Base-by-base conservation (phyloP, 345 rosid species). In the Draba incana region DNA sequence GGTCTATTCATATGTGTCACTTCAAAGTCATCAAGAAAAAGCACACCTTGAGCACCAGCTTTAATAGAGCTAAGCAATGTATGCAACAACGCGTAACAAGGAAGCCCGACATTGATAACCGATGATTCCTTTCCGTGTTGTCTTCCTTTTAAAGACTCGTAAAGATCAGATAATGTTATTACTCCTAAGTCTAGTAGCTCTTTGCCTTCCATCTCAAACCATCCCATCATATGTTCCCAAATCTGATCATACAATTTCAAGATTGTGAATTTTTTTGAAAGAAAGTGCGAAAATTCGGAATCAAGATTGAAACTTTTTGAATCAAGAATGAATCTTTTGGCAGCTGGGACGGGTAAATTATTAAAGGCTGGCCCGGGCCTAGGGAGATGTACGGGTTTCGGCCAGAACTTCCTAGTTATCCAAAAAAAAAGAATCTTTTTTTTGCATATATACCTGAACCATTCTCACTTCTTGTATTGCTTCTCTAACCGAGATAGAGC, bases 401-500 rank as follows among this genome's bases (percentile, higher is more conserved):
- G n/a, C n/a, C n/a, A n/a, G n/a, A n/a, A n/a, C n/a, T n/a, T n/a
- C n/a, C n/a, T n/a, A n/a, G n/a, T n/a, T n/a, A n/a, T n/a, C n/a
- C n/a, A n/a, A n/a, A n/a, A n/a, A n/a, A n/a, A n/a, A n/a, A n/a
- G n/a, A n/a, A n/a, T n/a, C n/a, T n/a, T n/a, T n/a, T n/a, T n/a
- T n/a, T n/a, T n/a, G n/a, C n/a, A 66, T 10, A 68, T 54, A 27
- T 79, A 92, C 97, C 91, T 86, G 97, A 57, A 92, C 85, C 92
- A 92, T 85, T 78, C 80, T 84, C 58, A 86, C 89, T 82, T 89
- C 92, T 65, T 86, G 89, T 41, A 92, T 79, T n/a, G 85, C 77
- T 77, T 80, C 90, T 80, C 86, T 85, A 51, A 89, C 95, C 13
- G 97, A 88, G 60, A 83, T 74, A 7, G 92, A 89, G 41, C 54